These are phyloP conservation scores for Raphanus hybrid DNA, from an alignment of 441 rosid species.

Conservation along the genomic window DNA sequence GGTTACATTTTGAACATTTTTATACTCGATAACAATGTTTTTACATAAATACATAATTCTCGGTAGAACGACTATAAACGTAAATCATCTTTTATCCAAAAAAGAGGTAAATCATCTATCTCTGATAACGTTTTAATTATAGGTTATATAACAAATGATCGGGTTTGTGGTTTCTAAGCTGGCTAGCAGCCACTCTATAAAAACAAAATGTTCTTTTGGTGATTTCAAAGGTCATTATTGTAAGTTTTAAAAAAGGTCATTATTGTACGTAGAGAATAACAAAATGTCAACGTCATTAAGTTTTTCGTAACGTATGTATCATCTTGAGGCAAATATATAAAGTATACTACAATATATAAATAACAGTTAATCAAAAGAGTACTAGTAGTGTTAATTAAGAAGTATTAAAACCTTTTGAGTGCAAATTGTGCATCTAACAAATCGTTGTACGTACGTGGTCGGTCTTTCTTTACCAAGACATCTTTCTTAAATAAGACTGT, in stretches of 20 bases:
- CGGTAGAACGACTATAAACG: background rate
- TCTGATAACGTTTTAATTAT: background rate
- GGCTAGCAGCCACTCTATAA: conserved; percentile 21
- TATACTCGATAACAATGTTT: background rate
- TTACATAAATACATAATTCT: background rate
- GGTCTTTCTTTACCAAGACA: background rate
- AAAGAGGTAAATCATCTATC: background rate
- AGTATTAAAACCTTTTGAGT: background rate
- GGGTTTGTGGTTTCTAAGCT: conserved; percentile 5
- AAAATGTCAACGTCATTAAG: background rate
- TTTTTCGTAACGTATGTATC: conserved; percentile 1
- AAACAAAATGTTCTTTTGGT: conserved; percentile 21
- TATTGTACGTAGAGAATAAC: conserved; percentile 12
- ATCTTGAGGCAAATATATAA: background rate
- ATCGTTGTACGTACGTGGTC: background rate
- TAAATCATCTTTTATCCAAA: background rate
- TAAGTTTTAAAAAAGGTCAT: conserved; percentile 27
- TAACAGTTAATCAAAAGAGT: background rate
- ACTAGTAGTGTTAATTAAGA: background rate
- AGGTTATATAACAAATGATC: conserved; percentile 5
- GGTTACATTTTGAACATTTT: background rate
- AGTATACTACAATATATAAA: background rate
- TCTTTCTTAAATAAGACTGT: background rate
- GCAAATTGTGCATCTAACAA: conserved; percentile 10
- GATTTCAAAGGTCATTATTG: conserved; percentile 34